Evolutionary conservation across 2,329 filamentous ascomycete genomes (phyloP).

Genomic region (Cryphonectria carpinicola): DNA sequence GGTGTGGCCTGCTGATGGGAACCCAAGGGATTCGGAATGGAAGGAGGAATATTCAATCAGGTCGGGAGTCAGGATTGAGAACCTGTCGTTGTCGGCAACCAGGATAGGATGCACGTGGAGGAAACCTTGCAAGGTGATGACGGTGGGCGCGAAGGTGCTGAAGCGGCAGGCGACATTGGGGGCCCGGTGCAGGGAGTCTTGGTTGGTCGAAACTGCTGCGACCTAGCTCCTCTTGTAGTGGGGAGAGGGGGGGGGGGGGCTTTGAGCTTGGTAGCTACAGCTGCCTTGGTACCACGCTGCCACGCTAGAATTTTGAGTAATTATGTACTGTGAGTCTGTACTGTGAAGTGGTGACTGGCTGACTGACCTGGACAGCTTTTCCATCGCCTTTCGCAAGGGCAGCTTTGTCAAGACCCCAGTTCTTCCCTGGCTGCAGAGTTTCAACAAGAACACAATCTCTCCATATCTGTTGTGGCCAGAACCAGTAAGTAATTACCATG

Average conservation of each 20-base stretch:
- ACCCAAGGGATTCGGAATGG: neutral
- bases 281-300: neutral
- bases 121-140: constrained; percentile 8
- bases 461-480: too few relatives aligned
- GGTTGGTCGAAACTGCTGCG: neutral
- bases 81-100: constrained; percentile 8
- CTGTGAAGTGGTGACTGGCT: neutral
- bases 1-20: neutral
- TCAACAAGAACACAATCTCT: neutral
- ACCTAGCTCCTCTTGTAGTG: neutral
- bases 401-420: neutral
- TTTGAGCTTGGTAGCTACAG: neutral
- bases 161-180: neutral
- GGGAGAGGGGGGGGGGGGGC: neutral
- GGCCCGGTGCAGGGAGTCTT: neutral
- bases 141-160: neutral
- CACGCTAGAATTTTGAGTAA: neutral
- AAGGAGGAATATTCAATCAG: neutral
- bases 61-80: neutral
- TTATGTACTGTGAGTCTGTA: too few relatives aligned
- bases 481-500: too few relatives aligned
- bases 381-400: neutral
- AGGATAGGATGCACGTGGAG: constrained; percentile 7
- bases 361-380: neutral
- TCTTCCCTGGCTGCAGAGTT: neutral